Percentiles rank a stretch among this genome's conserved stretches.
Evolutionary conservation across 2,329 filamentous ascomycete species (phyloP).

Genomic region (Aureobasidium sp.): DNA sequence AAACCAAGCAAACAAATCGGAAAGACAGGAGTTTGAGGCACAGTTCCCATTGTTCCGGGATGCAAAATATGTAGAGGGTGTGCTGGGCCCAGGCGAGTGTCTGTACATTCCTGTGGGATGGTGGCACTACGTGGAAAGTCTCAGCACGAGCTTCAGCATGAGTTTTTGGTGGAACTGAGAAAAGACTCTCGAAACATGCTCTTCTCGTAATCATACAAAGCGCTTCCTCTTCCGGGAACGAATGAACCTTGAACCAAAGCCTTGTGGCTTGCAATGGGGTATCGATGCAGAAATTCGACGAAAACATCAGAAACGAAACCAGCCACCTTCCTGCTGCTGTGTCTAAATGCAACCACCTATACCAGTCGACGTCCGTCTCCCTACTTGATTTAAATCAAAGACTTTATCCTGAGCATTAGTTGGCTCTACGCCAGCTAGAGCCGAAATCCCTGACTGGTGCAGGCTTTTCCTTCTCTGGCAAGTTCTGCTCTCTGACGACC

Average conservation of each 20-base stretch:
- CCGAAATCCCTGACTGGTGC: conserved; percentile 13
- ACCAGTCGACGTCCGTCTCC: background rate
- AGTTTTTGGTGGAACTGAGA: conserved; percentile 87
- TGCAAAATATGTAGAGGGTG: conserved; percentile 65
- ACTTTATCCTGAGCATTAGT: background rate
- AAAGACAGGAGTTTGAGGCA: conserved; percentile 26
- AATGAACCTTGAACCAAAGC: background rate
- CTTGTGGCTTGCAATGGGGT: conserved; percentile 9
- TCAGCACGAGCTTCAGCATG: conserved; percentile 85
- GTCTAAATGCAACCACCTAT: background rate
- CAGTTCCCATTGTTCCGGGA: conserved; percentile 50
- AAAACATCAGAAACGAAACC: background rate
- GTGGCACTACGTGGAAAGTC: conserved; percentile 93
- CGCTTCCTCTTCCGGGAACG: background rate
- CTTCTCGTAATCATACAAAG: background rate
- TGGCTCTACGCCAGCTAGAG: conserved; percentile 15
- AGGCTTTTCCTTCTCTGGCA: conserved; percentile 3
- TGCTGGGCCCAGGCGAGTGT: conserved; percentile 74
- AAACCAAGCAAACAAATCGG: conserved; percentile 18
- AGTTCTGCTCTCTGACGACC: conserved; percentile 10
- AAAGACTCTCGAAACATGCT: background rate
- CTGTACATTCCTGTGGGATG: conserved; percentile 88
- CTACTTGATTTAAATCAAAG: background rate
- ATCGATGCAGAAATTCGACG: conserved; percentile 3
- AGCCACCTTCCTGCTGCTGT: background rate